Conservation (phyloP, 805 yeast genomes). For the Kazachstania taianensis region DNA sequence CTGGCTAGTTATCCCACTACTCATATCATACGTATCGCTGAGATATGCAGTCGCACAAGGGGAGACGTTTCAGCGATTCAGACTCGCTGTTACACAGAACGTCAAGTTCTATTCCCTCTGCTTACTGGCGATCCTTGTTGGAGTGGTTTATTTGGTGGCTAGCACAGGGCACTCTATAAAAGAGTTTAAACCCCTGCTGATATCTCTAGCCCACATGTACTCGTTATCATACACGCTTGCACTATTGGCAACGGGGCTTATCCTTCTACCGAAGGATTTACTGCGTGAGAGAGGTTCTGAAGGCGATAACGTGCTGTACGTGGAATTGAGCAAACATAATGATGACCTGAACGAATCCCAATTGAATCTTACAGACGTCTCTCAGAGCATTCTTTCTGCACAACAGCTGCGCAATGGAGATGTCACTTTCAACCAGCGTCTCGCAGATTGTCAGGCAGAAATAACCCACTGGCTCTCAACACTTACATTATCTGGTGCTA, state of each 20-base stretch:
- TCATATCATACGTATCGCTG: constrained; percentile 23
- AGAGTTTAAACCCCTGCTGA: constrained; percentile 24
- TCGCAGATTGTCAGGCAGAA: constrained; percentile 23
- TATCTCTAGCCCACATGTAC: constrained; percentile 26
- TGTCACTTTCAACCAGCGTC: constrained; percentile 15
- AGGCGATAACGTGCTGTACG: constrained; percentile 17
- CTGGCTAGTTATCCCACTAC: constrained; percentile 26
- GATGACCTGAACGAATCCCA: constrained; percentile 26
- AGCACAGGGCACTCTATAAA: constrained; percentile 18
- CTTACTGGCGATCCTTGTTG: constrained; percentile 15
- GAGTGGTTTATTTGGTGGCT: constrained; percentile 18
- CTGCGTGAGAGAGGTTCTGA: constrained; percentile 9
- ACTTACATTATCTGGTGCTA: constrained; percentile 7
- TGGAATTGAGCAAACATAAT: constrained; percentile 24
- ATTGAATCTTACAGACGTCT: constrained; percentile 20
- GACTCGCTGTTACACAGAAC: constrained; percentile 18
- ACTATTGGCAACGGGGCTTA: constrained; percentile 22
- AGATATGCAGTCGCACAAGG: constrained; percentile 17
- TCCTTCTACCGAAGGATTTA: constrained; percentile 21
- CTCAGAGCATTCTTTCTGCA: constrained; percentile 17
- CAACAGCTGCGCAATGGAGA: constrained; percentile 15
- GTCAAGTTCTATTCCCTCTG: constrained; percentile 24
- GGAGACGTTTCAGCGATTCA: constrained; percentile 12
- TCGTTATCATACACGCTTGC: constrained; percentile 24
- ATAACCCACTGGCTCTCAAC: constrained; percentile 15